phyloP scores from a whole-genome alignment of 2,329 filamentous ascomycete genomes.

The Fusarium sp. region DNA sequence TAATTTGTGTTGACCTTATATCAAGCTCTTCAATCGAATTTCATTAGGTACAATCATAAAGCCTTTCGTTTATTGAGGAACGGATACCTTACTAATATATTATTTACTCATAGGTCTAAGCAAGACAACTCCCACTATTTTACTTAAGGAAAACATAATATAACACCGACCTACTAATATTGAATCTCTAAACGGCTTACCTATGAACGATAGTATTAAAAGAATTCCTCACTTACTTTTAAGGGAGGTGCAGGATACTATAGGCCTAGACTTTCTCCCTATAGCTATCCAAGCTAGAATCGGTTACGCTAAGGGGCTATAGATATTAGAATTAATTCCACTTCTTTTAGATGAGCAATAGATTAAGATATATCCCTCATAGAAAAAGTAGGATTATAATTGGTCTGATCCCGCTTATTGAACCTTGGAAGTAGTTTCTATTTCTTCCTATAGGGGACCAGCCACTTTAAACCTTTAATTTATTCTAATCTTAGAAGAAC shows the following conservation, averaged over 20 bases:
- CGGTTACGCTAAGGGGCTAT: constrained; percentile 9
- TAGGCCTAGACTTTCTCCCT: constrained; percentile 1
- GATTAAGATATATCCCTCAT: not conserved
- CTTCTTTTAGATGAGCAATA: not conserved
- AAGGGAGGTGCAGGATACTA: not conserved
- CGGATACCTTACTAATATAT: not conserved
- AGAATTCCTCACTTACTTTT: not conserved
- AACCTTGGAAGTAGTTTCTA: not conserved
- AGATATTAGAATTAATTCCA: not conserved
- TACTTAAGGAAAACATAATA: not conserved
- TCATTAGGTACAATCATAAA: not conserved
- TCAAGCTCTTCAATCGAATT: constrained; percentile 5
- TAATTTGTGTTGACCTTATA: not conserved
- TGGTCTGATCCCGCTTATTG: constrained; percentile 2
- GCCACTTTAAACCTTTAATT: not conserved
- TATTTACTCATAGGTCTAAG: not conserved
- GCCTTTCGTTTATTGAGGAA: not conserved
- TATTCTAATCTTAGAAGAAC: constrained; percentile 1
- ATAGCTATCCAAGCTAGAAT: constrained; percentile 6
- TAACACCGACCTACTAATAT: not conserved
- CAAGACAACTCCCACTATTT: constrained; percentile 1
- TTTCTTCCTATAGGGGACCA: not conserved
- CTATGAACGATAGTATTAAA: constrained; percentile 9
- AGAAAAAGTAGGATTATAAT: constrained; percentile 3
- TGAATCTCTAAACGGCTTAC: not conserved